A percentile compares a stretch with the other conserved stretches of the same genome.
Conservation (phyloP, 176 grass and related monocot genomes). For the Aechmea fasciata region DNA sequence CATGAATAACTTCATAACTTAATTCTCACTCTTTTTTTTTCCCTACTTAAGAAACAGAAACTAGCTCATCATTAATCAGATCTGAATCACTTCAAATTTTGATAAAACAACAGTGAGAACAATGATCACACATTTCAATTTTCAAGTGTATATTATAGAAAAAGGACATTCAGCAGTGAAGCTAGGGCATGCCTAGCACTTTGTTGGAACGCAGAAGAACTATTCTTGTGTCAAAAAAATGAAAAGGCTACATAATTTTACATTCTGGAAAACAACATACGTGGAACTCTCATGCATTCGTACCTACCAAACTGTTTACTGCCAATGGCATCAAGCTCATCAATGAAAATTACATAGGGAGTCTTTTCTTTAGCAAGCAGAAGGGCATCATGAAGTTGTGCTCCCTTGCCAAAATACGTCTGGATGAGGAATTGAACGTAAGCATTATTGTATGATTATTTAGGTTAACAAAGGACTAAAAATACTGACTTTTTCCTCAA, state of each 20-base stretch:
- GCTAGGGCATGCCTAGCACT: background rate
- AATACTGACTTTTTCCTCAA: background rate
- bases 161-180: background rate
- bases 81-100: background rate
- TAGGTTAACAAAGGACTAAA: background rate
- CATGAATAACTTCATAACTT: background rate
- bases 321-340: conserved; percentile 94
- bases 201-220: background rate
- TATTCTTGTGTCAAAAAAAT: background rate
- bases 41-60: background rate
- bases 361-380: conserved; percentile 90
- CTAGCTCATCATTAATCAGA: background rate
- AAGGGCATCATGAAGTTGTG: conserved; percentile 83
- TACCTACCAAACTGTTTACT: conserved; percentile 89
- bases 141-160: background rate
- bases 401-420: conserved; percentile 96
- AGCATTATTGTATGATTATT: background rate
- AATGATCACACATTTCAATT: background rate
- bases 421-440: conserved; percentile 23
- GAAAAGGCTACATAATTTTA: background rate
- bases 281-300: background rate
- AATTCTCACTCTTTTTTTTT: background rate
- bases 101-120: background rate
- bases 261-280: background rate
- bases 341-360: conserved; percentile 92